Percentiles rank a stretch among this genome's conserved stretches.
These are phyloP conservation scores for Pichia sorboxylosa DNA, from an alignment of 1,139 yeast genomes.

Conservation along the genomic window DNA sequence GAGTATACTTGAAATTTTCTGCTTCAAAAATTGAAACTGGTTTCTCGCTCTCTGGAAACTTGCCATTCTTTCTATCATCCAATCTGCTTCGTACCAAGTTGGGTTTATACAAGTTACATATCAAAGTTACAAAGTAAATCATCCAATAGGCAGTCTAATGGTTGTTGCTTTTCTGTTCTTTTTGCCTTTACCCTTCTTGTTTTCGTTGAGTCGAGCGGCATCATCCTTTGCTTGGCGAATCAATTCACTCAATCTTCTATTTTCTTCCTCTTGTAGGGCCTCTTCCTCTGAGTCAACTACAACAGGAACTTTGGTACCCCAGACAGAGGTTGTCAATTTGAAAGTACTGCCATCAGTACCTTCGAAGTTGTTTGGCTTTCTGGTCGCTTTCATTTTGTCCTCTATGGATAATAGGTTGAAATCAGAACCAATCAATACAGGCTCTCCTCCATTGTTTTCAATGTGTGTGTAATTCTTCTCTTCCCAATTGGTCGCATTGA, in stretches of 20 bases:
- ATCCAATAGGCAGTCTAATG: constrained; percentile 8
- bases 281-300: constrained; percentile 22
- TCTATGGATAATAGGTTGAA: constrained; percentile 2
- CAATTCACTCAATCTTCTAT: constrained; percentile 36
- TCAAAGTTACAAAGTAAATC: too few relatives aligned
- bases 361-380: neutral
- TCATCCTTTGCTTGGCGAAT: constrained; percentile 38
- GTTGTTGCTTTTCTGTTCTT: constrained; percentile 27
- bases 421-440: constrained; percentile 7
- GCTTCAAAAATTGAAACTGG: too few relatives aligned
- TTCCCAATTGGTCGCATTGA: constrained; percentile 2
- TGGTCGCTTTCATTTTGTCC: constrained; percentile 1
- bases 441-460: constrained; percentile 4
- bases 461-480: constrained; percentile 7
- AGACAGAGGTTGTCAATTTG: constrained; percentile 28
- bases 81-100: too few relatives aligned
- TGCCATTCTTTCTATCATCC: too few relatives aligned
- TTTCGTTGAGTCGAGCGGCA: constrained; percentile 16
- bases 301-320: constrained; percentile 50
- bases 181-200: constrained; percentile 25
- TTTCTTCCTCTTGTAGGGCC: constrained; percentile 19
- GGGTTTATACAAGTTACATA: too few relatives aligned
- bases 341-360: too few relatives aligned
- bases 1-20: too few relatives aligned
- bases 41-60: too few relatives aligned